phyloP scores from a whole-genome alignment of 108 stramenopile species.

The Pseudonitzschia multiseries region DNA sequence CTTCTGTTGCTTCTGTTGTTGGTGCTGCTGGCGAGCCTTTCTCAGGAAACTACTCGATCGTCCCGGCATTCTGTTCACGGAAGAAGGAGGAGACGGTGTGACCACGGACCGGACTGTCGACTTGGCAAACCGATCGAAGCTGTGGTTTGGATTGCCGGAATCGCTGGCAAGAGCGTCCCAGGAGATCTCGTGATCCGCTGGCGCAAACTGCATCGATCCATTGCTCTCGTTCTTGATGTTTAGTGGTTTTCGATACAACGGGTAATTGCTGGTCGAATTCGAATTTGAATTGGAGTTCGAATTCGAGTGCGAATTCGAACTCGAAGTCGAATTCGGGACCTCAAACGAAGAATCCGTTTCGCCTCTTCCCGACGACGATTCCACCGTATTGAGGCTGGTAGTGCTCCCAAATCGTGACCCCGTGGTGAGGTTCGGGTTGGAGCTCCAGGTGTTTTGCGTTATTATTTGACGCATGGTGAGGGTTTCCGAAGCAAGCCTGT shows the following conservation, averaged over 20 bases:
- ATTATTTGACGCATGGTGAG: background rate
- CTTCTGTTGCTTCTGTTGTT: constrained; percentile 6
- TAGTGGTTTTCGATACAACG: background rate
- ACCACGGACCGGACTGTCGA: background rate
- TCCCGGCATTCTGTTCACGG: background rate
- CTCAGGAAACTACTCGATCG: background rate
- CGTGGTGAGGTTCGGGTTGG: background rate
- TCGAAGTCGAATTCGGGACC: background rate
- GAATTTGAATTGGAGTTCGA: background rate
- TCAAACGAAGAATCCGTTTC: constrained; percentile 11
- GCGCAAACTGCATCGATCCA: background rate
- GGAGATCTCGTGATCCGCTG: background rate
- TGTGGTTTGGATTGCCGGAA: background rate
- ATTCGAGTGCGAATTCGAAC: background rate
- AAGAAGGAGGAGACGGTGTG: constrained; percentile 3
- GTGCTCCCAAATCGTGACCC: background rate
- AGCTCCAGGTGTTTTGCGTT: background rate
- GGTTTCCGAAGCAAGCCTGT: background rate
- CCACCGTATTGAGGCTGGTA: background rate
- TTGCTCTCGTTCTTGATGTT: background rate
- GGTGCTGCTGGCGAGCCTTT: constrained; percentile 2
- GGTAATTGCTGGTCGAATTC: background rate
- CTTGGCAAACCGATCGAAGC: background rate
- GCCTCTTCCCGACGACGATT: background rate
- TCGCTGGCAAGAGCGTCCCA: constrained; percentile 9